Conservation (phyloP, 352 stramenopile species). For the Phytopythium boreale region DNA sequence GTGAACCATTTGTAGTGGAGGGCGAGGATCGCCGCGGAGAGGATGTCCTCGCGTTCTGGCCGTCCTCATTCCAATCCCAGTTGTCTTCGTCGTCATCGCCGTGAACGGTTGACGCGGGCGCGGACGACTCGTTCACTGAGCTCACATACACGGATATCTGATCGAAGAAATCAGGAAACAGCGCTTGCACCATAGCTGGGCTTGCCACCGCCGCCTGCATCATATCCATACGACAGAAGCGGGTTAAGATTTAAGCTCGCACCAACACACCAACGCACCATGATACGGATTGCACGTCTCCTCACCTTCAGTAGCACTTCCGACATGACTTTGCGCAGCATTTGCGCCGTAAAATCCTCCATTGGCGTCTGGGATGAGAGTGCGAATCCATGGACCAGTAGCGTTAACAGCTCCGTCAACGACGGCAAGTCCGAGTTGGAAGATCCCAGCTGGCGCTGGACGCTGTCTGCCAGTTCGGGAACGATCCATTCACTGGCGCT, state of each 20-base stretch:
- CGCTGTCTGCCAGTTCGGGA: conserved; percentile 54
- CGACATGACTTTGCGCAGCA: conserved; percentile 52
- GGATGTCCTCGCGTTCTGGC: background rate
- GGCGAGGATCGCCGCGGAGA: background rate
- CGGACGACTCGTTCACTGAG: conserved; percentile 1
- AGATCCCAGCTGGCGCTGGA: conserved; percentile 31
- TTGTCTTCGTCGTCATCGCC: conserved; percentile 38
- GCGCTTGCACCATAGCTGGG: conserved; percentile 16
- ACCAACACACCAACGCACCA: background rate
- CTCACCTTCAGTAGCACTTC: conserved; percentile 50
- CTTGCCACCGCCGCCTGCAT: conserved; percentile 22
- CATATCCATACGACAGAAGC: background rate
- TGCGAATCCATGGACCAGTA: conserved; percentile 65
- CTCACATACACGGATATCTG: conserved; percentile 27
- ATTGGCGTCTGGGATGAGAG: conserved; percentile 39
- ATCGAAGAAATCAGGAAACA: conserved; percentile 31
- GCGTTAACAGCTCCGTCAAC: conserved; percentile 44
- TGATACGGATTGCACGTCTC: background rate
- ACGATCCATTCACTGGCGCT: conserved; percentile 63
- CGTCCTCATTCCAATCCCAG: conserved; percentile 63
- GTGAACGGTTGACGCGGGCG: background rate
- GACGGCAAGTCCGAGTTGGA: conserved; percentile 20
- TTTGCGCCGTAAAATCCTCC: conserved; percentile 69
- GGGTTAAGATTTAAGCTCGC: background rate
- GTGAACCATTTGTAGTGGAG: background rate